A percentile compares a stretch with the other conserved stretches of the same genome.
These are phyloP conservation scores for Cordyceps tenuipes DNA, from an alignment of 2,329 filamentous ascomycete species.

Conservation along the genomic window DNA sequence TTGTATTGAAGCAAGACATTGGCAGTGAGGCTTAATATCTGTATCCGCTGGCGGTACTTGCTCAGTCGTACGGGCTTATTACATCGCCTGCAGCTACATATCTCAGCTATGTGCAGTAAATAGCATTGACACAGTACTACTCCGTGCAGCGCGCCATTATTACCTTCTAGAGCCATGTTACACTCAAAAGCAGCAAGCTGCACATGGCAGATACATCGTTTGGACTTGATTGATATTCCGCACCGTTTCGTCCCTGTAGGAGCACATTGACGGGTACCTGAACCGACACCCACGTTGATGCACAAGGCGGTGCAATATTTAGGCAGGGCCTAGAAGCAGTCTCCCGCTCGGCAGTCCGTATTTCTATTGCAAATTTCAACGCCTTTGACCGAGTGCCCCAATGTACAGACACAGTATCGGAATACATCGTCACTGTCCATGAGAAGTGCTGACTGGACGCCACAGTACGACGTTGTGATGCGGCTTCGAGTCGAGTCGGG, in stretches of 20 bases:
- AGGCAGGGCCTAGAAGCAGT: neutral
- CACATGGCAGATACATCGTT: neutral
- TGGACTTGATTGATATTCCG: neutral
- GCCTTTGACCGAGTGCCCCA: neutral
- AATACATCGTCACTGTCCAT: neutral
- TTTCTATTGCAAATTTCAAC: neutral
- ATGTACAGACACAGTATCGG: neutral
- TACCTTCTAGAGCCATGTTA: neutral
- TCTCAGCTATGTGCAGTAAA: neutral
- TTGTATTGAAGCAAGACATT: no score
- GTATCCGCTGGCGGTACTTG: no score
- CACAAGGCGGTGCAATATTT: neutral
- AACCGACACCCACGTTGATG: slow-evolving; percentile 4
- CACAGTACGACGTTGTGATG: neutral
- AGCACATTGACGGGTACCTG: neutral
- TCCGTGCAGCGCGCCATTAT: neutral
- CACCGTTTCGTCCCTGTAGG: neutral
- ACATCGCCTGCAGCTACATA: neutral
- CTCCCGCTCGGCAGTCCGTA: neutral
- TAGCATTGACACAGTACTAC: neutral
- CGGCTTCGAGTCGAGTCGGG: neutral
- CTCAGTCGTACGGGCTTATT: neutral
- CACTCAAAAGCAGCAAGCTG: neutral
- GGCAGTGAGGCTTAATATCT: no score
- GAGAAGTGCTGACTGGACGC: neutral